A percentile compares a stretch with the other conserved stretches of the same genome.
These are phyloP conservation scores for Larix kaempferi DNA, from an alignment of 75 land plant species.

Conservation along the genomic window DNA sequence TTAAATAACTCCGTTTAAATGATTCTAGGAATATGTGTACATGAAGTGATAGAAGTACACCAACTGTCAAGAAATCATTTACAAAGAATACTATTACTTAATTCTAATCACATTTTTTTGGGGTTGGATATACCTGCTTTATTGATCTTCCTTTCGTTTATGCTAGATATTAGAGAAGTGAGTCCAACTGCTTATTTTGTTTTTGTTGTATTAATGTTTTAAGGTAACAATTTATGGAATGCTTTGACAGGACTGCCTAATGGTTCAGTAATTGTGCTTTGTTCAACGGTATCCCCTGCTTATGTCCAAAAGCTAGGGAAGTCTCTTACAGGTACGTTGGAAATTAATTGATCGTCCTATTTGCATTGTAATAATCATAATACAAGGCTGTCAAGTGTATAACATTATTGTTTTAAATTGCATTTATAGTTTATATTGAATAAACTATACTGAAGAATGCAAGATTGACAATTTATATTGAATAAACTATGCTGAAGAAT, in stretches of 20 bases:
- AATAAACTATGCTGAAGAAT: neutral
- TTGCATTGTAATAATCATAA: neutral
- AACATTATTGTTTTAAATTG: neutral
- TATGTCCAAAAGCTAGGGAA: conserved; percentile 52
- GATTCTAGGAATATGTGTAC: neutral
- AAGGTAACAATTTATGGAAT: neutral
- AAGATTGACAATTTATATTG: neutral
- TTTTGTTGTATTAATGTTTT: neutral
- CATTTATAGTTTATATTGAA: neutral
- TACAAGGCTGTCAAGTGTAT: neutral
- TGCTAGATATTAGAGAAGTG: neutral
- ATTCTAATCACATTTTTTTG: neutral
- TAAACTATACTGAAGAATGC: neutral
- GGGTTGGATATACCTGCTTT: neutral
- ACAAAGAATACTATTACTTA: neutral
- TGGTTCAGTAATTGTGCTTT: conserved; percentile 57
- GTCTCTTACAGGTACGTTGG: conserved; percentile 47
- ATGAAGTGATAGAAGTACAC: neutral
- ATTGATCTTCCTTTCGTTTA: neutral
- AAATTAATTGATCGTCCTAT: neutral
- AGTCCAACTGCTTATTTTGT: neutral
- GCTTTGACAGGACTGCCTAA: conserved; percentile 37
- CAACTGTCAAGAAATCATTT: neutral
- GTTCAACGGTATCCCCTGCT: conserved; percentile 47
- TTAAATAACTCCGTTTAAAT: neutral